Base-by-base conservation (phyloP, 495 filamentous ascomycete genomes). In the Penicillium psychrofluorescens region DNA sequence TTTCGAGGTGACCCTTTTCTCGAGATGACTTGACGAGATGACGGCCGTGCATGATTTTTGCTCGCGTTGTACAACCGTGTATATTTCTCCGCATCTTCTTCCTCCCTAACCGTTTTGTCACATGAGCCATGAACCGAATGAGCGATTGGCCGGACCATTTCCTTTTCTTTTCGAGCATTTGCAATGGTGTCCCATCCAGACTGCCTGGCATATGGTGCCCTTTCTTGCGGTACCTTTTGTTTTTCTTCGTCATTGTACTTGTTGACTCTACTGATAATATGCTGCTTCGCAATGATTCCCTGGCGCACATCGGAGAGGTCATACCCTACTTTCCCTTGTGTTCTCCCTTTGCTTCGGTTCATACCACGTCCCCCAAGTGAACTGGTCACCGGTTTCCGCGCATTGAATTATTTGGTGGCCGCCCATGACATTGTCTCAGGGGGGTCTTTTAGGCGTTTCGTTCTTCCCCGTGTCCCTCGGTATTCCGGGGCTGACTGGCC, bases 1-100 rank as follows among this genome's bases (percentile, higher is more conserved):
- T 95, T 74, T 83, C 85, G 35, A 65, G 83, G 63, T 82, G 52
- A 63, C 42, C 22, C 4, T 22, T 6, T 22, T 22, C 75, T 83
- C 85, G 35, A 64, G 81, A 63, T 82, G 53, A 63, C 43, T 45
- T 43, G 51, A 45, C 41, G 45, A 44, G 37, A 59, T 44, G 46
- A 55, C 40, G 48, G 54, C 50, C 52, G 53, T 70, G 64, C 67
- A 67, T 63, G 59, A 68, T 61, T 49, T 48, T 53, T 35, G 55
- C 38, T 44, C 29, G 38, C 44, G 33, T 55, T 59, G 50, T 58
- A 52, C 43, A 35, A 28, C 37, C 40, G 39, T 54, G 51, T 53
- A 45, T 48, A 41, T 55, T 47, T 51, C 43, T 48, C 46, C 43
- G 37, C 38, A 44, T 44, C 40, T 55, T 52, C 48, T 54, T 41